These are phyloP conservation scores for Plasmodium malariae DNA, from an alignment of 169 alveolate genomes.

Conservation along the genomic window DNA sequence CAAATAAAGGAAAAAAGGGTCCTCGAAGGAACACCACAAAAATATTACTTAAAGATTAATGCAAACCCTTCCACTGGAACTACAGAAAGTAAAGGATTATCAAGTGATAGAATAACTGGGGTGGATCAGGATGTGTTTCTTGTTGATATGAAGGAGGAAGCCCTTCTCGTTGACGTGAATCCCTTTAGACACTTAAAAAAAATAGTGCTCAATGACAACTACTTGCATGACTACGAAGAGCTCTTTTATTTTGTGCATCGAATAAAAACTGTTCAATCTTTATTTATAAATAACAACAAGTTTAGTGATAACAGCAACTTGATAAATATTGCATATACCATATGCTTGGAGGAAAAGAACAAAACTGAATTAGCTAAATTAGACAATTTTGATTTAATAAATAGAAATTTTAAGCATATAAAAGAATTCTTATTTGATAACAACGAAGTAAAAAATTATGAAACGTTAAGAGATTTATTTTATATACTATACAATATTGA, in stretches of 20 bases:
- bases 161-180: not conserved
- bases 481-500: constrained; percentile 58
- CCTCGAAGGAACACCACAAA: too few relatives aligned
- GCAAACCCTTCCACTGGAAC: too few relatives aligned
- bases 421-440: constrained; percentile 67
- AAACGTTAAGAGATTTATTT: constrained; percentile 68
- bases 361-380: not conserved
- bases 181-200: constrained; percentile 28
- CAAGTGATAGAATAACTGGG: too few relatives aligned
- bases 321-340: constrained; percentile 19
- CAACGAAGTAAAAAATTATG: constrained; percentile 42
- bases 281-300: constrained; percentile 55
- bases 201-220: constrained; percentile 68
- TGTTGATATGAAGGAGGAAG: not conserved
- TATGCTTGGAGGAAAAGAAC: constrained; percentile 12
- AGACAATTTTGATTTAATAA: constrained; percentile 30
- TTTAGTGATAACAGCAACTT: constrained; percentile 33
- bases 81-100: too few relatives aligned
- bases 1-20: too few relatives aligned
- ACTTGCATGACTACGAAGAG: constrained; percentile 66
- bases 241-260: constrained; percentile 29
- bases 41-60: too few relatives aligned
- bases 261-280: constrained; percentile 23
- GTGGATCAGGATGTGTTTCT: too few relatives aligned
- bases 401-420: constrained; percentile 44